phyloP scores from a whole-genome alignment of 371 early-diverging fungal genomes.

The Mortierella sp. region DNA sequence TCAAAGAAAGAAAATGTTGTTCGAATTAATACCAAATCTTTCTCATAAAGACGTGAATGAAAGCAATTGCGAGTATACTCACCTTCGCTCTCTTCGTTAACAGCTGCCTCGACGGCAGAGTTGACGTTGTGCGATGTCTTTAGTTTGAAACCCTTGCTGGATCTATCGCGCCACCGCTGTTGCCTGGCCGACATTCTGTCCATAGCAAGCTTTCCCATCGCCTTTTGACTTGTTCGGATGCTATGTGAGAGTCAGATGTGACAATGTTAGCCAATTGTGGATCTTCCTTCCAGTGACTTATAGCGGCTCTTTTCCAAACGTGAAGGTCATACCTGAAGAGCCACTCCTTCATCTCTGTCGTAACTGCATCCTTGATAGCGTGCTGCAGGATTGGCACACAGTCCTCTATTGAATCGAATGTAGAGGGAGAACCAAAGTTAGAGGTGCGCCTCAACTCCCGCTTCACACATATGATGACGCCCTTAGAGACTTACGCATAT shows the following conservation, averaged over 20 bases:
- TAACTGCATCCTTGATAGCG: slow-evolving; percentile 86
- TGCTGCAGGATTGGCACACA: slow-evolving; percentile 90
- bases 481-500: slow-evolving; percentile 71
- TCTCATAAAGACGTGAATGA: background rate
- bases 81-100: slow-evolving; percentile 91
- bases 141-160: slow-evolving; percentile 69
- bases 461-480: background rate
- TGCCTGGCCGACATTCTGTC: slow-evolving; percentile 80
- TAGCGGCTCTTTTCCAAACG: too few species aligned
- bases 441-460: background rate
- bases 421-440: background rate
- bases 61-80: slow-evolving; percentile 24
- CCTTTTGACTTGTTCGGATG: slow-evolving; percentile 85
- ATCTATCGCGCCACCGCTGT: slow-evolving; percentile 70
- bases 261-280: background rate
- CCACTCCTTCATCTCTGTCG: slow-evolving; percentile 94
- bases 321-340: slow-evolving; percentile 73
- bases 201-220: slow-evolving; percentile 90
- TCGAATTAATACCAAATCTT: background rate
- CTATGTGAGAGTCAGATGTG: slow-evolving; percentile 56
- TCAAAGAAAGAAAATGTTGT: background rate
- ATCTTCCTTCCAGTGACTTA: background rate
- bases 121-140: slow-evolving; percentile 74
- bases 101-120: slow-evolving; percentile 88
- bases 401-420: slow-evolving; percentile 62